phyloP scores from a whole-genome alignment of 352 stramenopile genomes.

The Phytophthora hibernalis region DNA sequence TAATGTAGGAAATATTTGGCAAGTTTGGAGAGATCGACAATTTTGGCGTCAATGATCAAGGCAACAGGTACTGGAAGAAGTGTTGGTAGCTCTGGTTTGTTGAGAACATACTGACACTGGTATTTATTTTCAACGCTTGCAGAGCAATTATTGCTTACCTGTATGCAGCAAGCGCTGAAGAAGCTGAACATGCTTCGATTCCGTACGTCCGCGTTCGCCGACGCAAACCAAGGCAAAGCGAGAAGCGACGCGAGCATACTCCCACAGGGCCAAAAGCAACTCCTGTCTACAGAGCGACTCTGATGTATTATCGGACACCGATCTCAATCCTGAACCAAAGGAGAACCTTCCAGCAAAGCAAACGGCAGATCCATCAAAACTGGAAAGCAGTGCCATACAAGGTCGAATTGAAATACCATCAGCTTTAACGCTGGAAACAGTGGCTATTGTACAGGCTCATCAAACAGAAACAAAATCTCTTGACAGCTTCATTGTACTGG shows the following conservation, averaged over 20 bases:
- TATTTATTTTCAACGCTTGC: not conserved
- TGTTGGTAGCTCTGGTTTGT: not conserved
- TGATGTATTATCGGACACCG: not conserved
- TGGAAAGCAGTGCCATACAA: not conserved
- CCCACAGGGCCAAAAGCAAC: constrained; percentile 3
- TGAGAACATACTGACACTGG: constrained; percentile 1
- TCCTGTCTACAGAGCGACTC: not conserved
- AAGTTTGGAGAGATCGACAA: constrained; percentile 40
- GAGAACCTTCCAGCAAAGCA: not conserved
- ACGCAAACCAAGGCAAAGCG: constrained; percentile 34
- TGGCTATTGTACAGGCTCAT: not conserved
- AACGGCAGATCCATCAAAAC: not conserved
- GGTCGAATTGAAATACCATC: not conserved
- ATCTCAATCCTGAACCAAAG: not conserved
- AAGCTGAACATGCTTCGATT: constrained; percentile 29
- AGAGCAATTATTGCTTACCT: constrained; percentile 48
- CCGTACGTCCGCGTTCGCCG: constrained; percentile 34
- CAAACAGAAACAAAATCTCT: not conserved
- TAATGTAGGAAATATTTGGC: constrained; percentile 34
- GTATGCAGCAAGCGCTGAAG: constrained; percentile 22
- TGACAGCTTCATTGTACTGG: constrained; percentile 29
- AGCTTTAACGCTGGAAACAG: not conserved
- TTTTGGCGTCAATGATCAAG: constrained; percentile 34
- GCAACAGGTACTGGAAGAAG: constrained; percentile 29
- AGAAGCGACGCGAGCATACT: constrained; percentile 26